Base-by-base conservation (phyloP, 495 filamentous ascomycete species). In the Lentithecium fluviatile region DNA sequence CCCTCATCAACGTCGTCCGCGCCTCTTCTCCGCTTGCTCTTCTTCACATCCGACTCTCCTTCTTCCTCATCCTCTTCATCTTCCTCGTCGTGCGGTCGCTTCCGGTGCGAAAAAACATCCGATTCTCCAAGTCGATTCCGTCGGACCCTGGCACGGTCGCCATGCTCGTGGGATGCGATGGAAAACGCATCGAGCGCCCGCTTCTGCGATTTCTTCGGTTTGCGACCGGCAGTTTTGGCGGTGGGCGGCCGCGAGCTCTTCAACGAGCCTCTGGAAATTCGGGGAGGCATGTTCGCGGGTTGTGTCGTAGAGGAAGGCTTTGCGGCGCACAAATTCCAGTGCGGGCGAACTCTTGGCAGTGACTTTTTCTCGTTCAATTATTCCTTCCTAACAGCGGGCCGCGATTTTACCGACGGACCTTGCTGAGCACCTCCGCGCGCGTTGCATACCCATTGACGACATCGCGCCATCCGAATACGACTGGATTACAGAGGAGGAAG, bases 161-260 rank as follows among this genome's bases (percentile, higher is more conserved):
- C 78, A 54, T 76, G 77, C 54, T 88, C 74, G 42, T 83, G 78
- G 38, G 85, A 83, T 36, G 94, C 94, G 67, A 94, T 89, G 38
- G 93, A 79, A 63, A 95, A 88, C 32, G 94, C 94, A 70, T 97
- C 84, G 36, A 95, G 79, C 6, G 83, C 83, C 51, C 85, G 86
- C 53, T 77, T 78, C 49, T 77, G 70, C 32, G 69, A 54, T 54
- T 73, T 73, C 23, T 66, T 65, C 29, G 70, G 70, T 37, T 71
- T 70, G 26, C 60, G 62, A 64, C 10, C 62, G 21, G 34, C 66
- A 49, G 24, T 60, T 2, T 43, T 45, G 13, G 71, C 68, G 58
- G 58, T 64, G 0, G 47, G 45, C 20, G 20, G 46, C 26, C 24
- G 53, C 10, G 34, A 60, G 20, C 20, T 56, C 52, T 57, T 25